Evolutionary conservation across 192 early-diverging fungal genomes (phyloP).

Genomic region (Diversispora eburnea): DNA sequence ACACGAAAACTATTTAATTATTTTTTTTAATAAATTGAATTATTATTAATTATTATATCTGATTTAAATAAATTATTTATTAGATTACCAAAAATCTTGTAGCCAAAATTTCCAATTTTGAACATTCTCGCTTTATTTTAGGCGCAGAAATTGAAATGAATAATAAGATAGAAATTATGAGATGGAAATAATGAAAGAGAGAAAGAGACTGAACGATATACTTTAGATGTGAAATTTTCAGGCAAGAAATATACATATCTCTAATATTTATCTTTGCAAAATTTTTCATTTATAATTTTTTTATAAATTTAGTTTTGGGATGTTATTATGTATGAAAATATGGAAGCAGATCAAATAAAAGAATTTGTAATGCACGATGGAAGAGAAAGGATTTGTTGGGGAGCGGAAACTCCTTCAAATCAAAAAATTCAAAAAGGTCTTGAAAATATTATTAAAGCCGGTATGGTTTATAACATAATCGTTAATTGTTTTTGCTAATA

Average conservation of each 20-base stretch:
- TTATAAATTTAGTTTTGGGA: background rate
- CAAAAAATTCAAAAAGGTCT: background rate
- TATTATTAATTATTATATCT: background rate
- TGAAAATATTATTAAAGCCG: background rate
- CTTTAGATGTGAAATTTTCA: slow-evolving; percentile 23
- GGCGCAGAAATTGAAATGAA: background rate
- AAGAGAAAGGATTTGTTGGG: slow-evolving; percentile 11
- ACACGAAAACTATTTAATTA: background rate
- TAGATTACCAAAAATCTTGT: slow-evolving; percentile 3
- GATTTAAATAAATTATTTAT: background rate
- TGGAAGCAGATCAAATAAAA: slow-evolving; percentile 1
- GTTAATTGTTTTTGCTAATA: too few species aligned
- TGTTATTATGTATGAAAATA: slow-evolving; percentile 11
- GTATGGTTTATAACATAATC: background rate
- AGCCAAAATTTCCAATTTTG: slow-evolving; percentile 26
- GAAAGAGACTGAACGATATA: background rate
- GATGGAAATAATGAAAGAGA: slow-evolving; percentile 14
- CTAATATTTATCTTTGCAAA: background rate
- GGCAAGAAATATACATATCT: background rate
- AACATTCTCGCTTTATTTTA: background rate
- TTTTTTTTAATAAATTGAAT: background rate
- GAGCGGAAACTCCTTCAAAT: background rate
- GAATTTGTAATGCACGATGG: background rate
- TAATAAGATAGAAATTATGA: slow-evolving; percentile 5
- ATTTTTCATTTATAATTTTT: background rate